These are phyloP conservation scores for Penicillium paradoxum DNA, from an alignment of 495 filamentous ascomycete species.

Conservation along the genomic window DNA sequence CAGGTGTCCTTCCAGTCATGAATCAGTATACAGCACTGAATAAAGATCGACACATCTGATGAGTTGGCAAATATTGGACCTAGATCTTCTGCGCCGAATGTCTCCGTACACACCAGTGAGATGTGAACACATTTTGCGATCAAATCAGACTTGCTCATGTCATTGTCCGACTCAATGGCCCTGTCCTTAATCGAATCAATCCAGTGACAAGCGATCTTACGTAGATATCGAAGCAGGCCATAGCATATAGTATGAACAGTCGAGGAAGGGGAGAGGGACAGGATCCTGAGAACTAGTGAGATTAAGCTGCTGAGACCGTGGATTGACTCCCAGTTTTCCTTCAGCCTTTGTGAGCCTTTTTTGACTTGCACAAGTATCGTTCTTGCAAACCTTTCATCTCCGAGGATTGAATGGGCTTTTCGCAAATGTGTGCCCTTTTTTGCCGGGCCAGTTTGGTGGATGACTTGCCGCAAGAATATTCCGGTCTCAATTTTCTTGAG, in stretches of 20 bases:
- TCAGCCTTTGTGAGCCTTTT: neutral
- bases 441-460: conserved; percentile 44
- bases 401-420: conserved; percentile 24
- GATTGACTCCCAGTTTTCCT: neutral
- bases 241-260: neutral
- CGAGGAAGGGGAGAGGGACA: neutral
- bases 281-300: neutral
- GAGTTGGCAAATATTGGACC: neutral
- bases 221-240: neutral
- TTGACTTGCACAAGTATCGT: neutral
- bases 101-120: neutral
- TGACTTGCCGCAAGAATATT: conserved; percentile 45
- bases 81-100: neutral
- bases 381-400: conserved; percentile 10
- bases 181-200: too few relatives aligned
- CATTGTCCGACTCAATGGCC: too few relatives aligned
- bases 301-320: neutral
- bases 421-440: conserved; percentile 5
- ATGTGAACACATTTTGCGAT: too few relatives aligned
- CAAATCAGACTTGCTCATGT: too few relatives aligned
- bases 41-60: neutral
- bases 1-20: neutral
- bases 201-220: neutral
- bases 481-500: conserved; percentile 43
- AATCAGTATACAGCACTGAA: neutral